Evolutionary conservation across 2,329 filamentous ascomycete genomes (phyloP).

Genomic region (Calonectria montana): DNA sequence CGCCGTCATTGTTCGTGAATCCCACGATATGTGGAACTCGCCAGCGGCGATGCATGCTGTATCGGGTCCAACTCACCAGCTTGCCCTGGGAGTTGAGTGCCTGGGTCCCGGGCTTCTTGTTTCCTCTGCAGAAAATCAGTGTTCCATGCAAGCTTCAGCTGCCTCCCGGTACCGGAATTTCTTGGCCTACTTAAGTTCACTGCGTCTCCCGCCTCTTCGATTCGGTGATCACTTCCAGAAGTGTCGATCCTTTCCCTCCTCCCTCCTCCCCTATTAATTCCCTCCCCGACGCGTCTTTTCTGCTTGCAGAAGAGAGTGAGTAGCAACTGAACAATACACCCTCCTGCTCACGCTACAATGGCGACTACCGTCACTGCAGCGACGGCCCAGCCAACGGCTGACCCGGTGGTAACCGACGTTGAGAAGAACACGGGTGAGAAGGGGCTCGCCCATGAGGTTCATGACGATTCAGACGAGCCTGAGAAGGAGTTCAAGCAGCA

Average conservation of each 20-base stretch:
- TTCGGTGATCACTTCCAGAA: neutral
- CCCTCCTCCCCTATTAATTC: neutral
- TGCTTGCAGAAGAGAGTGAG: neutral
- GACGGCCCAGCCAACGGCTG: slow-evolving; percentile 3
- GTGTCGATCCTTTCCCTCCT: neutral
- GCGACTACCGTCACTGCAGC: slow-evolving; percentile 4
- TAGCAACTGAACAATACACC: neutral
- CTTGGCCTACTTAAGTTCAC: slow-evolving; percentile 1
- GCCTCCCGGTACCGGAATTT: slow-evolving; percentile 4
- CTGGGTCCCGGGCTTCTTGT: neutral
- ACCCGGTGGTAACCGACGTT: slow-evolving; percentile 2
- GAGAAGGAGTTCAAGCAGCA: slow-evolving; percentile 47
- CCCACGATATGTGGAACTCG: slow-evolving; percentile 1
- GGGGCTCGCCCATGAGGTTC: slow-evolving; percentile 10
- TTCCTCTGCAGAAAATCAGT: neutral
- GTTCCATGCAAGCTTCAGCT: neutral
- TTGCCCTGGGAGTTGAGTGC: neutral
- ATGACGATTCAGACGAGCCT: slow-evolving; percentile 35
- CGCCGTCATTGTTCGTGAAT: neutral
- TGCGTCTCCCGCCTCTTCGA: neutral
- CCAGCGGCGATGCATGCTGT: neutral
- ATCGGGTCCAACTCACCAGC: slow-evolving; percentile 1
- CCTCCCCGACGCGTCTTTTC: neutral
- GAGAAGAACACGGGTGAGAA: slow-evolving; percentile 30
- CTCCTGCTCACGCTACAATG: neutral